These are phyloP conservation scores for Posidonia australis DNA, from an alignment of 106 monocot species.

Conservation along the genomic window DNA sequence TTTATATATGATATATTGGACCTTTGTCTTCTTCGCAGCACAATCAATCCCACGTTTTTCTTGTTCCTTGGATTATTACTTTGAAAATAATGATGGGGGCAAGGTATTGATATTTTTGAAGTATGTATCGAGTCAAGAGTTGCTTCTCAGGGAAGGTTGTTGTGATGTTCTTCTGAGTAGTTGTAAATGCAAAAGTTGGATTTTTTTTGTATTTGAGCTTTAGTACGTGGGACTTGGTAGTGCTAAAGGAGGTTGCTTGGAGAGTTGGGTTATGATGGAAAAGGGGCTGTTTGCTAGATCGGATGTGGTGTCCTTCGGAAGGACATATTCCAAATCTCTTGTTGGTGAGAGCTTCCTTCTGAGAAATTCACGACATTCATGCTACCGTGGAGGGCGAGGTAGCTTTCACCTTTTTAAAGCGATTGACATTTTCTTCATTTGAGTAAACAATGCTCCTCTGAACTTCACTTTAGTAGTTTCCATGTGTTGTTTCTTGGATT, in stretches of 20 bases:
- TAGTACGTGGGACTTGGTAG: no score
- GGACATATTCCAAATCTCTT: background rate
- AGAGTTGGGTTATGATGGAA: background rate
- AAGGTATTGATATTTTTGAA: background rate
- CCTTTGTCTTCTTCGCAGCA: no score
- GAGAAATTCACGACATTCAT: constrained; percentile 15
- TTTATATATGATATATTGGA: no score
- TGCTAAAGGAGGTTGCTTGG: no score
- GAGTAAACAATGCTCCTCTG: background rate
- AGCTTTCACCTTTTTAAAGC: background rate
- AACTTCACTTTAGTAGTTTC: background rate
- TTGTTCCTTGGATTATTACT: background rate
- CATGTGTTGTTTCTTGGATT: background rate
- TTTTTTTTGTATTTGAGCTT: background rate
- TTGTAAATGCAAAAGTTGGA: background rate
- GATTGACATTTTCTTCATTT: background rate
- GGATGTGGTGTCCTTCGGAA: background rate
- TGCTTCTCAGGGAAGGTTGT: no score
- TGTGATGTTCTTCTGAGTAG: background rate
- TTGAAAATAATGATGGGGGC: no score
- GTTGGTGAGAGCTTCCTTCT: background rate
- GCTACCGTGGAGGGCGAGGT: constrained; percentile 19
- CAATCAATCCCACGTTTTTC: background rate
- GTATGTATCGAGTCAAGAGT: background rate
- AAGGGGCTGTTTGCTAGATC: background rate